Percentiles rank a stretch among this genome's conserved stretches.
These are phyloP conservation scores for Fabrea salina DNA, from an alignment of 169 alveolate species.

Conservation along the genomic window DNA sequence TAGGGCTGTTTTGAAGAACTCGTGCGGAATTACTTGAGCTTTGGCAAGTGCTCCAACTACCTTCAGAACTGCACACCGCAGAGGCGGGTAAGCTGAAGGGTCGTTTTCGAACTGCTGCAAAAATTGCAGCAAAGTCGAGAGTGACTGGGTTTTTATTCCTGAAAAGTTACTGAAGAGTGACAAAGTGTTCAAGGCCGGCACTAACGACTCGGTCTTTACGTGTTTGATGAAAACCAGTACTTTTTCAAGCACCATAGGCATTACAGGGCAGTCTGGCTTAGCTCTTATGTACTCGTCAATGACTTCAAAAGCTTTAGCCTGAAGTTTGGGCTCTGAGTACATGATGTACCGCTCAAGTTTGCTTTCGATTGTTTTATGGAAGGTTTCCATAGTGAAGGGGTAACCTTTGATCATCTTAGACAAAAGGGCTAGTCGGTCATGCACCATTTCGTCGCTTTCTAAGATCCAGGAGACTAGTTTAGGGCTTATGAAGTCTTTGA, in stretches of 20 bases:
- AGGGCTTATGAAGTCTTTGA: background rate
- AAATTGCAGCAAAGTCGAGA: no score
- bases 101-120: no score
- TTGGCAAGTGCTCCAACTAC: background rate
- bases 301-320: background rate
- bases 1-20: background rate
- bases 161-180: conserved; percentile 6
- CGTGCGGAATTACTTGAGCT: background rate
- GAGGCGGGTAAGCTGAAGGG: no score
- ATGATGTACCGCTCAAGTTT: background rate
- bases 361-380: background rate
- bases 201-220: background rate
- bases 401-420: background rate
- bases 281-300: conserved; percentile 2
- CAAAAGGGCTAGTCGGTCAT: background rate
- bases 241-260: background rate
- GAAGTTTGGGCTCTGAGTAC: background rate
- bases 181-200: background rate
- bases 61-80: background rate
- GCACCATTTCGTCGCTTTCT: background rate
- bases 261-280: background rate
- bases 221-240: background rate
- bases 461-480: background rate
- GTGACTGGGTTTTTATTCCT: no score
- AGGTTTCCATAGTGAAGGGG: background rate